Conservation (phyloP, 345 rosid species). For the Rhodamnia argentea region DNA sequence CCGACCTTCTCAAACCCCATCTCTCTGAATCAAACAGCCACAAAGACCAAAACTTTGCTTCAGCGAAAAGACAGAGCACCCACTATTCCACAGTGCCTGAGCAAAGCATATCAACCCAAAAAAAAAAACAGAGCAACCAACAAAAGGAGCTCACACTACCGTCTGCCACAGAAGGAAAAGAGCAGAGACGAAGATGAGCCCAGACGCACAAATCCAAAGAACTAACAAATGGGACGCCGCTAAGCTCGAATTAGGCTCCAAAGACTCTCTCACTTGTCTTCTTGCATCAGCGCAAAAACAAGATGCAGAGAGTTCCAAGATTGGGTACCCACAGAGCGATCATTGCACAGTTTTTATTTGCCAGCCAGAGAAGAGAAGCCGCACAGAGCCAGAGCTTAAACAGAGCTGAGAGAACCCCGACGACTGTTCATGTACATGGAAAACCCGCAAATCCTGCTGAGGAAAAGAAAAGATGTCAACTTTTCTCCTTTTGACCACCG, state of each 20-base stretch:
- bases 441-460: slow-evolving; percentile 8
- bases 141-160: slow-evolving; percentile 8
- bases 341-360: neutral
- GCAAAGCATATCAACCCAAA: neutral
- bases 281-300: neutral
- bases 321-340: neutral
- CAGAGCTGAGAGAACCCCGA: slow-evolving; percentile 18
- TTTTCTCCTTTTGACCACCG: slow-evolving; percentile 24
- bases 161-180: neutral
- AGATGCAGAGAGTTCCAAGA: neutral
- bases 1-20: slow-evolving; percentile 46
- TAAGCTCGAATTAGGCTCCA: neutral
- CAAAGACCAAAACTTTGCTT: neutral
- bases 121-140: neutral
- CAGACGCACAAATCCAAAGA: neutral
- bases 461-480: slow-evolving; percentile 13
- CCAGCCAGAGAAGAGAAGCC: neutral
- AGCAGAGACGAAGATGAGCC: neutral
- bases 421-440: neutral
- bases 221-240: neutral
- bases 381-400: slow-evolving; percentile 9
- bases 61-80: neutral
- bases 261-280: neutral
- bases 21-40: slow-evolving; percentile 13
- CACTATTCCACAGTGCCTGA: neutral